A percentile compares a stretch with the other conserved stretches of the same genome.
Conservation (phyloP, 495 filamentous ascomycete species). For the Penicillium turbatum region DNA sequence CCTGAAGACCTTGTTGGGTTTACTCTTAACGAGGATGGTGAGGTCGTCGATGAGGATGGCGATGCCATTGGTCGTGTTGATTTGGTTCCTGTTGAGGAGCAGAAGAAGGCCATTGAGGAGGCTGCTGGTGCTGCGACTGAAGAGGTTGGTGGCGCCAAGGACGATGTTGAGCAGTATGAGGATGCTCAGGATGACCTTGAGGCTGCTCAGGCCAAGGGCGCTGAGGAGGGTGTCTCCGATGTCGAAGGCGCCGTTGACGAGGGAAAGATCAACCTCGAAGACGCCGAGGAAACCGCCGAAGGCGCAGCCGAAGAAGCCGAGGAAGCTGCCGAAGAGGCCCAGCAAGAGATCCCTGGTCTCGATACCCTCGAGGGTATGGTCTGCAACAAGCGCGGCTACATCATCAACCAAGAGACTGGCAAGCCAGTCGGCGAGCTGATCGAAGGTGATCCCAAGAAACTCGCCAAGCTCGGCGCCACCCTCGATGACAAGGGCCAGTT, state of each 20-base stretch:
- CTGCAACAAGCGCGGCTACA: slow-evolving; percentile 60
- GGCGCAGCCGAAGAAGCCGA: slow-evolving; percentile 34
- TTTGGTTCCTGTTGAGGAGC: slow-evolving; percentile 41
- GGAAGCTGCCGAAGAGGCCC: slow-evolving; percentile 31
- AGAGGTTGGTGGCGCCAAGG: slow-evolving; percentile 14
- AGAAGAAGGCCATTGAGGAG: slow-evolving; percentile 28
- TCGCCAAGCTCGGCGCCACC: slow-evolving; percentile 50
- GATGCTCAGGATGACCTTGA: slow-evolving; percentile 24
- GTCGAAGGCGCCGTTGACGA: slow-evolving; percentile 13
- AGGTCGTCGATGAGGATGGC: slow-evolving; percentile 62
- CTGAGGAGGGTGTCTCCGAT: slow-evolving; percentile 25
- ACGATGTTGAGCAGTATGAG: slow-evolving; percentile 37
- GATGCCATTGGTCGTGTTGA: slow-evolving; percentile 57
- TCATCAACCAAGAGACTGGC: slow-evolving; percentile 47
- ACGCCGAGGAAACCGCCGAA: slow-evolving; percentile 24
- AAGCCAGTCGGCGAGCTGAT: slow-evolving; percentile 55
- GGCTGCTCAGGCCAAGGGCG: slow-evolving; percentile 22
- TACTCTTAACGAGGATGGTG: slow-evolving; percentile 56
- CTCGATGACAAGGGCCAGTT: slow-evolving; percentile 62
- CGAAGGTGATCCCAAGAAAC: slow-evolving; percentile 57
- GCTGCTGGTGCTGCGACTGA: slow-evolving; percentile 12
- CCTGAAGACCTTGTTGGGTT: slow-evolving; percentile 58
- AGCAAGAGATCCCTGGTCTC: slow-evolving; percentile 47
- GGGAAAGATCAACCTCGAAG: slow-evolving; percentile 25
- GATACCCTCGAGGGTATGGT: slow-evolving; percentile 57